Evolutionary conservation across 2,329 filamentous ascomycete genomes (phyloP), one percentile per base, ranked within the genome.

Genomic region (Ascocoryne sarcoides): DNA sequence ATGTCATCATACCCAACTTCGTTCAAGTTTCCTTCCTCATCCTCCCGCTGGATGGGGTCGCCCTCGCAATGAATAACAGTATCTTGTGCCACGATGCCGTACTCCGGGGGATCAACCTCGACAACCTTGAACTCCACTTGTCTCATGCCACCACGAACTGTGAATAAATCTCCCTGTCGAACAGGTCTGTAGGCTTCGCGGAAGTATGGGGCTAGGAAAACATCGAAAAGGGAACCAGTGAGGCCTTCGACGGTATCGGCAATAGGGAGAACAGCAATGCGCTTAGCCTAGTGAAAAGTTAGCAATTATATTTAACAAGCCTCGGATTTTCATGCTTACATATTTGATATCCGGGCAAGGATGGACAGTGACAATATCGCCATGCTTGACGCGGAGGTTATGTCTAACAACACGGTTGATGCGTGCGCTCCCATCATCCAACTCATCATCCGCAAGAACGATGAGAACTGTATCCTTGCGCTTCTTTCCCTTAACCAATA

Each of bases 291-390:
- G 38, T 43, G 16, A 42, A 32, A 32, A 19, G 36, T 62, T 50
- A 60, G 56, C 20, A 49, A 9, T 32, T 32, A 9, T 12, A 36
- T 17, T 14, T 4, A 18, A 21, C 17, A 15, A 32, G 5, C n/a
- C 10, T 26, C 17, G 23, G 10, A 28, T n/a, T 10, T 31, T 15
- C 5, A 8, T 35, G 77, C 87, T 65, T 67, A 95, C 89, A 65
- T 98, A 98, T 95, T 98, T 98, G 74, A 98, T 98, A 65, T 98
- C 92, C 14, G 92, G 90, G 71, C 92, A 98, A 40, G 93, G 80
- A 69, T 96, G 88, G 50, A 98, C 88, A 46, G 89, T 95, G 67
- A 98, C 83, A 61, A 96, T 85, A 62, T 98, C 92, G 61, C 92
- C 92, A 62, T 95, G 90, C 80, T 96, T 96, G 59, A 98, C 90